These are phyloP conservation scores for Chloranthus sessilifolius DNA, from an alignment of 164 flowering plant genomes.

Conservation along the genomic window DNA sequence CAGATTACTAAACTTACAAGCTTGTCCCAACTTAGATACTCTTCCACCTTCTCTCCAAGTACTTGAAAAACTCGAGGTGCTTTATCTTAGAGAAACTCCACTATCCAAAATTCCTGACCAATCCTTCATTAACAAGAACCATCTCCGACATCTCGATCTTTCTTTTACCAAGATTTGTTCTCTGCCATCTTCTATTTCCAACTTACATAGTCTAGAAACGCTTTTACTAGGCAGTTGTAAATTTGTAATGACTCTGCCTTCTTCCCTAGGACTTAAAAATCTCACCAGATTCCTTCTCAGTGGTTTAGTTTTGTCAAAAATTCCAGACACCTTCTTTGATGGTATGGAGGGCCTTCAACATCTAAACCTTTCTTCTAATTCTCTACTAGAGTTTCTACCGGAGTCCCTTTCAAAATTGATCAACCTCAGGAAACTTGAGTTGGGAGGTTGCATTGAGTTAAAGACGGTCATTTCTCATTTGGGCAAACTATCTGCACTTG, in stretches of 20 bases:
- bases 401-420: neutral
- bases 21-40: neutral
- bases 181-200: neutral
- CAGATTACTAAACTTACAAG: neutral
- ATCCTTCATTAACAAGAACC: neutral
- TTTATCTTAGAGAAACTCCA: neutral
- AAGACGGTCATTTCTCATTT: neutral
- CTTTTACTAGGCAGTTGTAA: neutral
- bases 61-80: neutral
- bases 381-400: neutral
- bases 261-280: neutral
- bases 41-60: neutral
- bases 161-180: neutral
- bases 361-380: neutral
- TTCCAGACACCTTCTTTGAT: no score
- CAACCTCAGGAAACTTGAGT: neutral
- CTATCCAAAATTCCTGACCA: neutral
- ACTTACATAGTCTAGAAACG: neutral
- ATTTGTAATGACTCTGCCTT: neutral
- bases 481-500: neutral
- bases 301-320: no score
- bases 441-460: neutral
- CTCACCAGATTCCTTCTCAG: no score
- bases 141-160: constrained; percentile 1
- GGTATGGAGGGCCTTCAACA: no score